Base-by-base conservation (phyloP, 2,329 filamentous ascomycete species). In the Harringtonia aguacate region DNA sequence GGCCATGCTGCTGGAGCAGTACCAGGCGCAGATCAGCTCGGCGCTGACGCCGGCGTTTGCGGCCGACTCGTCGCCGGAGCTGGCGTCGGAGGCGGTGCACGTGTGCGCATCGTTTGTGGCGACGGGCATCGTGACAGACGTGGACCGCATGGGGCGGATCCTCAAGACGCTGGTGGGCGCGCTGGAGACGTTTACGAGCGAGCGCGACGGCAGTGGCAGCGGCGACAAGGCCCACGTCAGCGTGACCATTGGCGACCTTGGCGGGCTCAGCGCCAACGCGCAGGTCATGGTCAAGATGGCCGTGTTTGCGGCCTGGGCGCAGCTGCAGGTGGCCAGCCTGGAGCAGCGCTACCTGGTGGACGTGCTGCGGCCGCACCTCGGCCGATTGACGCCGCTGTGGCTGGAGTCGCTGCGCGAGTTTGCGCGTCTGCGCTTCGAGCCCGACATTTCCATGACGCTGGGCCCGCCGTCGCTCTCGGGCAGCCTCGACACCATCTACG, bases 271-370 rank as follows among this genome's bases (percentile, higher is more conserved):
- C 58, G 88, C 90, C 2, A 98, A 98, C 59, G 90, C 92, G 1
- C 86, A 94, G 57, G 87, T 95, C 39, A 98, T 98, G 92, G 87
- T 98, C 44, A 95, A 94, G 62, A 92, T 97, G 77, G 84, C 92
- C 0, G 84, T 98, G 2, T 94, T 95, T 61, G 92, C 90, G 2
- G 92, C 90, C 1, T 98, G 92, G 92, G 94, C 92, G 4, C 87
- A 95, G 58, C 72, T 98, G 28, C 92, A 98, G 63, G 89, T 98
- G 49, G 88, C 92, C 22, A 97, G 90, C 63, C 80, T 79, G 5
- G 90, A 97, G 57, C 90, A 97, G 54, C 80, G 79, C 41, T 97
- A 98, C 57, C 71, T 98, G 15, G 75, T 86, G 17, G 81, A 92
- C 50, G 89, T 98, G 12, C 71, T 98, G 42, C 86, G 84, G 55